phyloP scores from a whole-genome alignment of 495 filamentous ascomycete species.

The Penicillium lividum region DNA sequence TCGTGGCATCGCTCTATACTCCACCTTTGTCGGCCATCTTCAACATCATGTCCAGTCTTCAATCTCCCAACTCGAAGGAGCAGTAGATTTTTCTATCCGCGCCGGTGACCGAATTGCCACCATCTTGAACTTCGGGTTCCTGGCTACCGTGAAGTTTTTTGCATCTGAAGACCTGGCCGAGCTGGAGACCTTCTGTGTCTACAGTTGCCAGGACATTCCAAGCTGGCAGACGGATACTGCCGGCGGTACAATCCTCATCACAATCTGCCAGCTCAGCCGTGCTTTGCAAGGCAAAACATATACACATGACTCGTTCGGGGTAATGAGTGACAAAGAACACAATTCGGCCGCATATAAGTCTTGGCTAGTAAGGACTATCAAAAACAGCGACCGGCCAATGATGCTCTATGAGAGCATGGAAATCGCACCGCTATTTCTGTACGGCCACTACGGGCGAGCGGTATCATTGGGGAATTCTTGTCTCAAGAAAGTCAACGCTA shows the following conservation, averaged over 20 bases:
- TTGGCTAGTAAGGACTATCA: constrained; percentile 44
- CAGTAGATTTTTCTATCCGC: constrained; percentile 3
- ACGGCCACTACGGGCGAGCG: constrained; percentile 67
- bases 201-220: constrained; percentile 71
- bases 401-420: constrained; percentile 69
- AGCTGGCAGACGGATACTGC: constrained; percentile 70
- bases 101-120: constrained; percentile 56
- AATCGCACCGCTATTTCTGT: constrained; percentile 69
- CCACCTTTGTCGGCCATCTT: constrained; percentile 4
- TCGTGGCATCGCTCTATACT: constrained; percentile 7
- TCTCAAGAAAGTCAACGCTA: constrained; percentile 51
- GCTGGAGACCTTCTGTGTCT: constrained; percentile 60
- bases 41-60: constrained; percentile 7
- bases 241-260: constrained; percentile 68
- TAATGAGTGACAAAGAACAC: constrained; percentile 69
- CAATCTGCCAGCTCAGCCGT: constrained; percentile 64
- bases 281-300: constrained; percentile 80
- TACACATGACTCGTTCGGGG: constrained; percentile 46
- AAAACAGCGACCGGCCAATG: constrained; percentile 55
- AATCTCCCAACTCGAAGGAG: not conserved
- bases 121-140: constrained; percentile 67
- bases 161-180: constrained; percentile 49
- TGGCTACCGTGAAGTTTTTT: constrained; percentile 66
- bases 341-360: constrained; percentile 60
- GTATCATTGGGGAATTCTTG: constrained; percentile 62